Conservation (phyloP, 1,284 basidiomycete species). For the Schizophyllum amplum region DNA sequence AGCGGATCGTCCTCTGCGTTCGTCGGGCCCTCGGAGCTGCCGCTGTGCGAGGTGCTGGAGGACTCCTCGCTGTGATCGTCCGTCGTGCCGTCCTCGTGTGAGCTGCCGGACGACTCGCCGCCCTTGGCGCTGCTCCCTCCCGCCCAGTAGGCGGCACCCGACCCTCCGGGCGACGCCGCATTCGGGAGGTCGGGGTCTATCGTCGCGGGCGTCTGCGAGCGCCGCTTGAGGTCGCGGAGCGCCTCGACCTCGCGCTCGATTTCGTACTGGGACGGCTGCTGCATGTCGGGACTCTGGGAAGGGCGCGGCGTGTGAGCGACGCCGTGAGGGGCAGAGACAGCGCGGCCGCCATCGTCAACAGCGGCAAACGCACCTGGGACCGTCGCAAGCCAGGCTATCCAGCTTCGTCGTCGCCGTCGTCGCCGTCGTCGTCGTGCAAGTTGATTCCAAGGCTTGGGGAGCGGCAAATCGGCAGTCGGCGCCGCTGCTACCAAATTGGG, state of each 20-base stretch:
- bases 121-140: background rate
- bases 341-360: too few species aligned
- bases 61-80: constrained; percentile 28
- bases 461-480: too few species aligned
- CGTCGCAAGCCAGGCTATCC: too few species aligned
- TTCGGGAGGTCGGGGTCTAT: constrained; percentile 84
- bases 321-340: too few species aligned
- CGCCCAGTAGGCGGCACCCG: constrained; percentile 46
- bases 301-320: too few species aligned
- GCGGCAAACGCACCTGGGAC: too few species aligned
- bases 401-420: background rate
- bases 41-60: constrained; percentile 39
- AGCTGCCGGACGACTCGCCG: constrained; percentile 19
- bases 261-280: constrained; percentile 12
- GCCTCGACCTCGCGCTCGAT: constrained; percentile 26
- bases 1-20: constrained; percentile 58
- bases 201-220: constrained; percentile 73
- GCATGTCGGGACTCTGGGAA: too few species aligned
- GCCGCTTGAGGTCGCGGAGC: constrained; percentile 72
- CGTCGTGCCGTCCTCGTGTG: constrained; percentile 12
- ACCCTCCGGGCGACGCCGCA: constrained; percentile 44
- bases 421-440: constrained; percentile 1
- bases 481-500: too few species aligned
- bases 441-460: background rate
- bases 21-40: constrained; percentile 21